A percentile compares a stretch with the other conserved stretches of the same genome.
Conservation (phyloP, 2,329 filamentous ascomycete species). For the Aspergillus alliaceus region DNA sequence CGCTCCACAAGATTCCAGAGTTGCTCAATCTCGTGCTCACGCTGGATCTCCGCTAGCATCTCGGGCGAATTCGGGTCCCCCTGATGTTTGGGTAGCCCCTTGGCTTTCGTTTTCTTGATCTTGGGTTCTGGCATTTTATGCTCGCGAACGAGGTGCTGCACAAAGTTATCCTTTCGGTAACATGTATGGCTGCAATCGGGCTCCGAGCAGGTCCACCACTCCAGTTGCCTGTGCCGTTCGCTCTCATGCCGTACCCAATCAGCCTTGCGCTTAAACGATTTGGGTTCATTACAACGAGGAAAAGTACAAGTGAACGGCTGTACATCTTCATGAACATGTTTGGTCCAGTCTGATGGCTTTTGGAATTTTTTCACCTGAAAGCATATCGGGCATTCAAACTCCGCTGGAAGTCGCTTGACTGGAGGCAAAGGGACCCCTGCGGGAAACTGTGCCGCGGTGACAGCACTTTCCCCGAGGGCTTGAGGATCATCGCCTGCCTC, state of each 20-base stretch:
- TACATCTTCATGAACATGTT: slow-evolving; percentile 91
- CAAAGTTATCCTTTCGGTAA: slow-evolving; percentile 87
- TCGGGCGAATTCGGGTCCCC: slow-evolving; percentile 44
- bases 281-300: slow-evolving; percentile 75
- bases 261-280: slow-evolving; percentile 92
- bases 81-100: slow-evolving; percentile 46
- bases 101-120: slow-evolving; percentile 67
- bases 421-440: slow-evolving; percentile 79
- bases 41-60: slow-evolving; percentile 24
- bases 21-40: slow-evolving; percentile 52
- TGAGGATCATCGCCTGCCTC: slow-evolving; percentile 65
- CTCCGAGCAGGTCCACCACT: slow-evolving; percentile 86
- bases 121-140: slow-evolving; percentile 85
- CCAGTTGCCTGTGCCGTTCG: slow-evolving; percentile 82
- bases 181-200: slow-evolving; percentile 79
- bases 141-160: slow-evolving; percentile 87
- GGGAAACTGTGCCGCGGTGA: slow-evolving; percentile 74
- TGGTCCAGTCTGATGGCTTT: slow-evolving; percentile 95
- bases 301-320: slow-evolving; percentile 94
- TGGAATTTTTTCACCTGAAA: slow-evolving; percentile 81
- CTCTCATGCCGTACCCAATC: slow-evolving; percentile 96
- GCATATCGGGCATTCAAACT: slow-evolving; percentile 88
- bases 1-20: slow-evolving; percentile 77
- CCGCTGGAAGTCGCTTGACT: slow-evolving; percentile 72
- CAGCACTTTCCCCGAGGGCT: slow-evolving; percentile 65